Conservation (phyloP, 2,329 filamentous ascomycete species). For the Bisporella sp. region DNA sequence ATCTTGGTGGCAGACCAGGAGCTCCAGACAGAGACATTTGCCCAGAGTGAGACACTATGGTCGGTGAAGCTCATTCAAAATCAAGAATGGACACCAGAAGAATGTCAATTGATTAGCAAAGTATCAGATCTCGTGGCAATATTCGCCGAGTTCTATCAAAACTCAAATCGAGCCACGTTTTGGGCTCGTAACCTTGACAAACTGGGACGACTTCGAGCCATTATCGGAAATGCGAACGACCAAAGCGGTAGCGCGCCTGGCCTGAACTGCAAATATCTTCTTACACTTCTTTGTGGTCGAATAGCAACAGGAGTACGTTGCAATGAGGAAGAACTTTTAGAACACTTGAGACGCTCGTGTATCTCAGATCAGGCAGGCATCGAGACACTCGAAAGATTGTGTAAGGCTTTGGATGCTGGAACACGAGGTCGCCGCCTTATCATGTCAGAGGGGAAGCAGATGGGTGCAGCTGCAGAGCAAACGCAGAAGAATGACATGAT, state of each 20-base stretch:
- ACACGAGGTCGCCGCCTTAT: neutral
- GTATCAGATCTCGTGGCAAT: too few species aligned
- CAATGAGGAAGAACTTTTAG: neutral
- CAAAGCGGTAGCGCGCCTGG: too few species aligned
- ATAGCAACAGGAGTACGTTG: neutral
- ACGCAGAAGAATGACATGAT: neutral
- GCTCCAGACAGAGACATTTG: neutral
- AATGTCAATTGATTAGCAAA: neutral
- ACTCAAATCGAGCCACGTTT: too few species aligned
- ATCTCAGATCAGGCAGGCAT: neutral
- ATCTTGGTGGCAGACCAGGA: neutral
- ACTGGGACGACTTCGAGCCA: too few species aligned
- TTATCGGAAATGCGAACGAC: too few species aligned
- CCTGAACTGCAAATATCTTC: too few species aligned
- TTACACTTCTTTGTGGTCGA: too few species aligned
- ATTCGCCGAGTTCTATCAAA: too few species aligned
- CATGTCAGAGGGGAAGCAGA: neutral
- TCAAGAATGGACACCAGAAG: neutral
- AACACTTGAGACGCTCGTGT: neutral
- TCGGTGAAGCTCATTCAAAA: neutral
- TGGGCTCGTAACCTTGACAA: too few species aligned
- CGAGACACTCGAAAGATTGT: neutral
- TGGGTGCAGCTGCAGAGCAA: neutral
- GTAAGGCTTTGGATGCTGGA: neutral
- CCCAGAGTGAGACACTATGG: neutral